Evolutionary conservation across 768 basidiomycete species (phyloP).

Genomic region (Lyophyllum shimeji): DNA sequence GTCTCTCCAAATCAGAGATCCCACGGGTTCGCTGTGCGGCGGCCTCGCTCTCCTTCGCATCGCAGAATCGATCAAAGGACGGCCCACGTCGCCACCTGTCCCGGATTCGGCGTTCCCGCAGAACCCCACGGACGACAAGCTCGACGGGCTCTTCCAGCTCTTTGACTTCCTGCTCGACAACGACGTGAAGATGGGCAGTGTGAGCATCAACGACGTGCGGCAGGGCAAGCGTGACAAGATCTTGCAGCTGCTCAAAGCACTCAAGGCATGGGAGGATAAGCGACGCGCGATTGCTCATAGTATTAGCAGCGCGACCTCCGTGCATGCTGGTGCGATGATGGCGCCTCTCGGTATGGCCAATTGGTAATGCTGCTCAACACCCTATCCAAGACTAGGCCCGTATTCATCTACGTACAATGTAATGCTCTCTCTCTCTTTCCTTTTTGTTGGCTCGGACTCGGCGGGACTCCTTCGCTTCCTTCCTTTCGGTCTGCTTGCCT

Average conservation of each 20-base stretch:
- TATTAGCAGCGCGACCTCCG: slow-evolving; percentile 40
- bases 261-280: slow-evolving; percentile 83
- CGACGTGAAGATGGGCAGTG: slow-evolving; percentile 86
- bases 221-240: slow-evolving; percentile 82
- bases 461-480: not conserved
- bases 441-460: no score
- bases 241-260: slow-evolving; percentile 70
- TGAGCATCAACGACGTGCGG: slow-evolving; percentile 92
- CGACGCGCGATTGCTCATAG: slow-evolving; percentile 53
- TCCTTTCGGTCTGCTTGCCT: not conserved
- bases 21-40: slow-evolving; percentile 44
- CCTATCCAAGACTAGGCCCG: no score
- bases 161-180: slow-evolving; percentile 94
- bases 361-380: not conserved
- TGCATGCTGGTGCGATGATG: slow-evolving; percentile 34
- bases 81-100: slow-evolving; percentile 65
- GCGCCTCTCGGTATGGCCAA: slow-evolving; percentile 23
- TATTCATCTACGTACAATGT: not conserved
- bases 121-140: slow-evolving; percentile 68
- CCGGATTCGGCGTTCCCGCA: slow-evolving; percentile 78
- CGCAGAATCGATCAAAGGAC: slow-evolving; percentile 77
- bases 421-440: not conserved
- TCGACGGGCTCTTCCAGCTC: slow-evolving; percentile 84
- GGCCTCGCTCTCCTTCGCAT: slow-evolving; percentile 84
- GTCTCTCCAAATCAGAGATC: slow-evolving; percentile 54